phyloP scores from a whole-genome alignment of 2,329 filamentous ascomycete species.

The Fusarium pseudoanthophilum region DNA sequence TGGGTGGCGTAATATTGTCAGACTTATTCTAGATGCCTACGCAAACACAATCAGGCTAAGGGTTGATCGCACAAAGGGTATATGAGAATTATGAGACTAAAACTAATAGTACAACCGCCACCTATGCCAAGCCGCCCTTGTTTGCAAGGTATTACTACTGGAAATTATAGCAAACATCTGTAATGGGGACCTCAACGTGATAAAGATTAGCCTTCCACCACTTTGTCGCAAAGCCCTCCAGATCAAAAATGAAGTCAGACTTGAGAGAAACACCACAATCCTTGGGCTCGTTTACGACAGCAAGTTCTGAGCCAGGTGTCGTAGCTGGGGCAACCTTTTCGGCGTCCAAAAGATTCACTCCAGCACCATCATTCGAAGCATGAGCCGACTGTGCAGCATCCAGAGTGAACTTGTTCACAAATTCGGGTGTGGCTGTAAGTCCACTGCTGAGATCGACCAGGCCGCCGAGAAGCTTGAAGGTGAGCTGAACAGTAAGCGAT shows the following conservation, averaged over 20 bases:
- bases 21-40: not conserved
- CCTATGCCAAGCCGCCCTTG: rapidly evolving
- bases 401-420: constrained; percentile 17
- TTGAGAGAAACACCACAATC: constrained; percentile 13
- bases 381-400: not conserved
- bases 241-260: constrained; percentile 14
- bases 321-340: not conserved
- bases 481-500: constrained; percentile 4
- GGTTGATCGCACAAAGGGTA: not conserved
- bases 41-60: not conserved
- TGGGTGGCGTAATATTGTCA: not conserved
- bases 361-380: not conserved
- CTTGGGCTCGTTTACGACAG: not conserved
- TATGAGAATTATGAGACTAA: not conserved
- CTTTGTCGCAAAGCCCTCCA: constrained; percentile 15
- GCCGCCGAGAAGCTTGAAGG: constrained; percentile 5
- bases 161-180: constrained; percentile 11
- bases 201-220: constrained; percentile 18
- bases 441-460: constrained; percentile 20
- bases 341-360: not conserved
- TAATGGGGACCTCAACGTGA: constrained; percentile 8
- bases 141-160: not conserved
- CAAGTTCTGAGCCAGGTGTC: not conserved
- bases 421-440: constrained; percentile 1
- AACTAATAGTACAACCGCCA: not conserved